These are phyloP conservation scores for Penicillium goetzii DNA, from an alignment of 495 filamentous ascomycete genomes.

Conservation along the genomic window DNA sequence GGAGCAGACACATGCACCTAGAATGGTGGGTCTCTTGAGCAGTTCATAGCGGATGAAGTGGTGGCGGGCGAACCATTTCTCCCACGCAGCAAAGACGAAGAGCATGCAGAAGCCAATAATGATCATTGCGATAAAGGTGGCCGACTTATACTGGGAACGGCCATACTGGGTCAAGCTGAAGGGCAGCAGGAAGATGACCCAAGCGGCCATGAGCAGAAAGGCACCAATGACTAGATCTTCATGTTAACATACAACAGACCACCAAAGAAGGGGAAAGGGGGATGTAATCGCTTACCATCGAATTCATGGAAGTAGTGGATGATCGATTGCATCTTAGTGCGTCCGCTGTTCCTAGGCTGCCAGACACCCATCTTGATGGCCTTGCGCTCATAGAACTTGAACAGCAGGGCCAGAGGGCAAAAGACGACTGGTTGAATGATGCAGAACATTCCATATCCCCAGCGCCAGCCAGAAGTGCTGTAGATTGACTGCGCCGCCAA, in stretches of 20 bases:
- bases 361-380: constrained; percentile 51
- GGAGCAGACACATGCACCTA: constrained; percentile 63
- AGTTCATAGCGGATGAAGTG: constrained; percentile 65
- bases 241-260: not conserved
- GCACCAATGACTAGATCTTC: constrained; percentile 53
- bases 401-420: constrained; percentile 52
- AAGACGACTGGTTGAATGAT: constrained; percentile 60
- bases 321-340: constrained; percentile 52
- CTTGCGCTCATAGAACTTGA: constrained; percentile 61
- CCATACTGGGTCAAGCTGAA: constrained; percentile 59
- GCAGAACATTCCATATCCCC: constrained; percentile 65
- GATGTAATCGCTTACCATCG: constrained; percentile 48
- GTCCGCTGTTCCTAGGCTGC: constrained; percentile 39
- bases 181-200: constrained; percentile 66
- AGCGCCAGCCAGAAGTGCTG: constrained; percentile 58
- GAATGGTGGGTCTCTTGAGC: constrained; percentile 64
- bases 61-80: constrained; percentile 58
- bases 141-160: constrained; percentile 51
- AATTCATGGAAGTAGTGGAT: constrained; percentile 63
- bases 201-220: constrained; percentile 59
- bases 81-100: constrained; percentile 61
- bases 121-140: constrained; percentile 59
- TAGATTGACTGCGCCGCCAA: constrained; percentile 47
- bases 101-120: constrained; percentile 59
- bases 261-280: not conserved